Evolutionary conservation across 2,329 filamentous ascomycete genomes (phyloP), one percentile per base, ranked within the genome.

Genomic region (Madurella mycetomatis): DNA sequence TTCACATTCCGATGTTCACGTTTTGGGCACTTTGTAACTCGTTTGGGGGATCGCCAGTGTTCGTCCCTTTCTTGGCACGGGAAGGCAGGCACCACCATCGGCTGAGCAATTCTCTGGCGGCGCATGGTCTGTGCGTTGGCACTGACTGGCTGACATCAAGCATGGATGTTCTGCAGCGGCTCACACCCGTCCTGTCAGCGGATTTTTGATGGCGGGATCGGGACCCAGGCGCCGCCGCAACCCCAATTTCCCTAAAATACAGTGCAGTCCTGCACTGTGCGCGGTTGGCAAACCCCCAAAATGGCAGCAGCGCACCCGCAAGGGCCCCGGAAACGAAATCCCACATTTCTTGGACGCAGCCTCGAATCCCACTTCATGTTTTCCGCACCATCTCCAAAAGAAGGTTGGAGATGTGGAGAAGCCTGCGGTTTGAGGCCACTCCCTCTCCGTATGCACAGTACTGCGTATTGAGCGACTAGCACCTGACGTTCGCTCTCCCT

Each of bases 11-110:
- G 46, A 51, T 15, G 34, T 48, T 53, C 32, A 53, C 56, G 12
- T 52, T 59, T 57, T 51, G 45, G 56, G 49, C 31, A n/a, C 32
- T 39, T 31, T 44, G 45, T 41, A 40, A 47, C 52, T 55, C 43
- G 44, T 50, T 56, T 57, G 54, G 56, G 56, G 54, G 54, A 57
- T 59, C 53, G 49, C 40, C 55, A 30, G 55, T 41, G 47, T 47
- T 19, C 17, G 34, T 49, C 47, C 42, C 40, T 39, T 39, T 58
- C 59, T 61, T 61, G 59, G 59, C 56, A 47, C 48, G 48, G 53
- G 42, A 55, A 46, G 50, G 46, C 18, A 46, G 50, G 46, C 18
- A 46, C 43, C 48, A 48, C 47, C 19, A 41, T 47, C 44, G 32
- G 25, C 39, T 13, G 32, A 18, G 34, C 31, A 19, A 15, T 30